Conservation (phyloP, 2,329 filamentous ascomycete species). For the Tolypocladium album region DNA sequence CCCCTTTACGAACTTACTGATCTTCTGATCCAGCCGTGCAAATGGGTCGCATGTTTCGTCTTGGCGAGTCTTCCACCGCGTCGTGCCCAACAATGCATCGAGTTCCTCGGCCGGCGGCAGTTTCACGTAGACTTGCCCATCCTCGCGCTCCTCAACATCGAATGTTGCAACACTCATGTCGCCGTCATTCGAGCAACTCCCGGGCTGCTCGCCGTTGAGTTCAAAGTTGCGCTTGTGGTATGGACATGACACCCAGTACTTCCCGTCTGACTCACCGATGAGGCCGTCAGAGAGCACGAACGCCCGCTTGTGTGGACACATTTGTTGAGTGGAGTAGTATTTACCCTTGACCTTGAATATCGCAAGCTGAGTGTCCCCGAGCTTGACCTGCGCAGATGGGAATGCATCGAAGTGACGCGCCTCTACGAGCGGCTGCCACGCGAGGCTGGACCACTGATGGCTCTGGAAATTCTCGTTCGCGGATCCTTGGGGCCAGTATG, state of each 20-base stretch:
- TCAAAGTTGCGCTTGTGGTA: slow-evolving; percentile 87
- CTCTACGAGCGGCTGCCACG: slow-evolving; percentile 74
- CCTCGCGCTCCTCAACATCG: slow-evolving; percentile 57
- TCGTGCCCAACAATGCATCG: slow-evolving; percentile 67
- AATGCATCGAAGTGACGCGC: slow-evolving; percentile 60
- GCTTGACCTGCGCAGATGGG: slow-evolving; percentile 61
- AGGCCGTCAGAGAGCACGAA: slow-evolving; percentile 84
- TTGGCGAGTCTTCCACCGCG: slow-evolving; percentile 49
- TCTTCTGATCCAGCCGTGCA: too few relatives aligned
- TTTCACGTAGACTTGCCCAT: slow-evolving; percentile 71
- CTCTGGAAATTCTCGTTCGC: slow-evolving; percentile 18
- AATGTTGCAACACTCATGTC: slow-evolving; percentile 76
- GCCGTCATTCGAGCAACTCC: slow-evolving; percentile 60
- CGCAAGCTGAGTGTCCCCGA: slow-evolving; percentile 80
- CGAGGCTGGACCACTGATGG: slow-evolving; percentile 41
- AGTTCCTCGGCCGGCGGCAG: slow-evolving; percentile 73
- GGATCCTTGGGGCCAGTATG: slow-evolving; percentile 63
- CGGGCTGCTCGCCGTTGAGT: slow-evolving; percentile 28
- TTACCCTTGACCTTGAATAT: slow-evolving; percentile 73
- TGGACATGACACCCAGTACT: slow-evolving; percentile 68
- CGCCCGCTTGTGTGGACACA: slow-evolving; percentile 87
- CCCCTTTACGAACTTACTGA: too few relatives aligned
- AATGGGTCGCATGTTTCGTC: too few relatives aligned
- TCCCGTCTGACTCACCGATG: slow-evolving; percentile 48
- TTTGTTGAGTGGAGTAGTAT: slow-evolving; percentile 83